A percentile compares a stretch with the other conserved stretches of the same genome.
phyloP scores from a whole-genome alignment of 352 stramenopile species.

The Phytophthora syringae region DNA sequence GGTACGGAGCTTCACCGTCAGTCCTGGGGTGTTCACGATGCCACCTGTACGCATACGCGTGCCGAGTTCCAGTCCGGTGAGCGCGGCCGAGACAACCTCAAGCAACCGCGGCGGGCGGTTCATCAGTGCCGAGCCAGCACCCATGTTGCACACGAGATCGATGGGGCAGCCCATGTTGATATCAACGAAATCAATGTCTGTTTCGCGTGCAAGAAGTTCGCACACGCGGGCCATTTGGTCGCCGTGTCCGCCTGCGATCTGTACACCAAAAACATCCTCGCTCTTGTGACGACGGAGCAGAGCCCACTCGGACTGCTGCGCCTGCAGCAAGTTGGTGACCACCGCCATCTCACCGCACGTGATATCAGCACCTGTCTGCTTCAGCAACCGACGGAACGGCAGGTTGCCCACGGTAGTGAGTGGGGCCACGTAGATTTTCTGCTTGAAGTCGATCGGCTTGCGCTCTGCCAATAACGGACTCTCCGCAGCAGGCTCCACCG shows the following conservation, averaged over 20 bases:
- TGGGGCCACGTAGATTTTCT: slow-evolving; percentile 99
- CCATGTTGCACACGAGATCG: slow-evolving; percentile 92
- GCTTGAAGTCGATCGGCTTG: slow-evolving; percentile 96
- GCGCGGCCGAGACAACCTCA: slow-evolving; percentile 89
- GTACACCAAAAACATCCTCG: slow-evolving; percentile 99
- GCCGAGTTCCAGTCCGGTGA: slow-evolving; percentile 84
- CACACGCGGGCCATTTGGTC: slow-evolving; percentile 95
- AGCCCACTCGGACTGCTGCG: slow-evolving; percentile 96
- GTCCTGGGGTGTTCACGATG: slow-evolving; percentile 54
- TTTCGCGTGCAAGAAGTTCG: slow-evolving; percentile 94
- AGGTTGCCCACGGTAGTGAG: slow-evolving; percentile 99
- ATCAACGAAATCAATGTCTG: slow-evolving; percentile 98
- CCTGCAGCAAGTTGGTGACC: slow-evolving; percentile 94
- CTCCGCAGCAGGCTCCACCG: slow-evolving; percentile 46
- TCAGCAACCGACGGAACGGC: slow-evolving; percentile 97
- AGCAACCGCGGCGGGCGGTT: slow-evolving; percentile 89
- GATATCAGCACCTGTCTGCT: slow-evolving; percentile 98
- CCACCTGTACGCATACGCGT: slow-evolving; percentile 38
- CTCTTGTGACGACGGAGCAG: slow-evolving; percentile 95
- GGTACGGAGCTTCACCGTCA: slow-evolving; percentile 99
- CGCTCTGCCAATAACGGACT: slow-evolving; percentile 68
- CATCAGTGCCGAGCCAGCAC: slow-evolving; percentile 95
- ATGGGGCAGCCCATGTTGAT: slow-evolving; percentile 99
- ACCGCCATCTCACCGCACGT: slow-evolving; percentile 99
- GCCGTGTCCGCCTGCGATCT: slow-evolving; percentile 93